A percentile compares a stretch with the other conserved stretches of the same genome.
Evolutionary conservation across 108 stramenopile genomes (phyloP).

Genomic region (Cyclotella distinguenda): DNA sequence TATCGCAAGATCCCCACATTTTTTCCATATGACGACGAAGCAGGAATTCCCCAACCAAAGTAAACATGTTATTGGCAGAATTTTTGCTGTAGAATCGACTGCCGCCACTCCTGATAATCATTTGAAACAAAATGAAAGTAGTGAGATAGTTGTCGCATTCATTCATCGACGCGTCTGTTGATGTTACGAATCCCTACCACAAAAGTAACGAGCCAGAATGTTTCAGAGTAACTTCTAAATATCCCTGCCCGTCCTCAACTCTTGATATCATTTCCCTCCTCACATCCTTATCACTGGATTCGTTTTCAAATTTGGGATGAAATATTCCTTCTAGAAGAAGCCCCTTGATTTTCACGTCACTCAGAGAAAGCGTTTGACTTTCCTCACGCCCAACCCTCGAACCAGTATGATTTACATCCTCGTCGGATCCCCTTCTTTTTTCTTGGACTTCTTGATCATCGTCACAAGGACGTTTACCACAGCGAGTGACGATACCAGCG

Average conservation of each 20-base stretch:
- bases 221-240: conserved; percentile 83
- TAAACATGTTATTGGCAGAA: conserved; percentile 64
- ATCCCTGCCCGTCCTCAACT: conserved; percentile 45
- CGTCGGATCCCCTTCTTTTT: neutral
- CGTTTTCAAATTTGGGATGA: conserved; percentile 90
- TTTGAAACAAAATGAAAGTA: neutral
- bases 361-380: neutral
- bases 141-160: neutral
- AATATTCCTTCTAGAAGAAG: conserved; percentile 82
- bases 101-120: conserved; percentile 59
- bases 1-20: conserved; percentile 31
- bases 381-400: neutral
- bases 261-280: conserved; percentile 61
- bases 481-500: conserved; percentile 1
- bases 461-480: neutral
- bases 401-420: neutral
- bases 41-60: conserved; percentile 68
- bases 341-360: conserved; percentile 16
- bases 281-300: conserved; percentile 51
- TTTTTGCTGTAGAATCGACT: conserved; percentile 84
- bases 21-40: conserved; percentile 72
- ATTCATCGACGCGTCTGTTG: neutral
- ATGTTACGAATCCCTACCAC: conserved; percentile 40
- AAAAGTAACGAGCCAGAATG: conserved; percentile 88
- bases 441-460: conserved; percentile 5